These are phyloP conservation scores for Claviceps digitariae DNA, from an alignment of 2,329 filamentous ascomycete species.

Conservation along the genomic window DNA sequence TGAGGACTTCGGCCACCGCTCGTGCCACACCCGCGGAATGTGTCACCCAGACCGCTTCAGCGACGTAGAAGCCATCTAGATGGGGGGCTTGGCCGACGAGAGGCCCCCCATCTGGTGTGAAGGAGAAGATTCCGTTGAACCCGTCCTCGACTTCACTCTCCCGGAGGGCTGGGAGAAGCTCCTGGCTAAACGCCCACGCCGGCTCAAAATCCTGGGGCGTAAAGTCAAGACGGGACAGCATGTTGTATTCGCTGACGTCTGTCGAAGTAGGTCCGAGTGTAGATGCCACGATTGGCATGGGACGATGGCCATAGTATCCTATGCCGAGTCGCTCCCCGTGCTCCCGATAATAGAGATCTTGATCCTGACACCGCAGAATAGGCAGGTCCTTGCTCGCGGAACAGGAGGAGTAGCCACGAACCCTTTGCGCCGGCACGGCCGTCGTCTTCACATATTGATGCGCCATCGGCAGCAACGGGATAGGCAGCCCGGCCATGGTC, in stretches of 20 bases:
- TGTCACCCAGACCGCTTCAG: slow-evolving; percentile 54
- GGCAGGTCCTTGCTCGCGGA: slow-evolving; percentile 39
- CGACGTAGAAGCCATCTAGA: slow-evolving; percentile 48
- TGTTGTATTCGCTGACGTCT: slow-evolving; percentile 42
- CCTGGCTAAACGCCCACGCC: slow-evolving; percentile 42
- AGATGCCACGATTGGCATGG: slow-evolving; percentile 44
- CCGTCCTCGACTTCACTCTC: slow-evolving; percentile 40
- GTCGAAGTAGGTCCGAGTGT: slow-evolving; percentile 38
- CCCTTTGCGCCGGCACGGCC: slow-evolving; percentile 27
- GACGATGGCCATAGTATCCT: slow-evolving; percentile 49
- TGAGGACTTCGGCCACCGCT: slow-evolving; percentile 45
- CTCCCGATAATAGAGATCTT: slow-evolving; percentile 51
- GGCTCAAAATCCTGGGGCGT: slow-evolving; percentile 46
- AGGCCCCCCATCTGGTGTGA: slow-evolving; percentile 49
- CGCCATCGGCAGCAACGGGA: slow-evolving; percentile 46
- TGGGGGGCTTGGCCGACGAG: slow-evolving; percentile 44
- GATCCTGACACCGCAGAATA: slow-evolving; percentile 49
- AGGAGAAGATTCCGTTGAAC: slow-evolving; percentile 54
- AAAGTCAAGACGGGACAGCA: slow-evolving; percentile 50
- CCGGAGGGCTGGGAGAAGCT: slow-evolving; percentile 38
- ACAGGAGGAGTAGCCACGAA: slow-evolving; percentile 15
- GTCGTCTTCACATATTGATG: slow-evolving; percentile 54
- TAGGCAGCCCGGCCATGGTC: slow-evolving; percentile 42
- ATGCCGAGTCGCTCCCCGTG: slow-evolving; percentile 50
- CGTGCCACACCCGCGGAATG: slow-evolving; percentile 50